These are phyloP conservation scores for Pulveroboletus sp. DNA, from an alignment of 768 basidiomycete genomes.

Conservation along the genomic window DNA sequence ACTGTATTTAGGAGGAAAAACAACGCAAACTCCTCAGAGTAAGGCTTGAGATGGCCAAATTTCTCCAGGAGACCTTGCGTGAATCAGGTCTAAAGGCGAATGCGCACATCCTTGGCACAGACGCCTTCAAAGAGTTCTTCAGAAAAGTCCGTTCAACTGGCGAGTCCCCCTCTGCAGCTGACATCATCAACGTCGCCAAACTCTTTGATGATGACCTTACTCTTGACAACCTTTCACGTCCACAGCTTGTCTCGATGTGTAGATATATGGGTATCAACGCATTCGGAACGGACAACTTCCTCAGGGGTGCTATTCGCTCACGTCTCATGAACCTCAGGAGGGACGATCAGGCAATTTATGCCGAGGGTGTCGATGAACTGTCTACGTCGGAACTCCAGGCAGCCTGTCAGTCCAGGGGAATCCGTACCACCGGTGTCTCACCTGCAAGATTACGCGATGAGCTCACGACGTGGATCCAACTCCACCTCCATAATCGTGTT, in stretches of 20 bases:
- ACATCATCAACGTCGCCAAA: conserved; percentile 93
- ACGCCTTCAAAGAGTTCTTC: conserved; percentile 99
- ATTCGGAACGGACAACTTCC: conserved; percentile 98
- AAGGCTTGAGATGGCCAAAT: conserved; percentile 98
- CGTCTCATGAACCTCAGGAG: conserved; percentile 79
- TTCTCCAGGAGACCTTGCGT: conserved; percentile 94
- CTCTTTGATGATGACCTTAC: conserved; percentile 98
- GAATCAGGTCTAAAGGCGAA: conserved; percentile 93
- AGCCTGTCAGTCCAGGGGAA: conserved; percentile 92
- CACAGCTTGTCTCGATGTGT: conserved; percentile 97
- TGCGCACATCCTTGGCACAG: conserved; percentile 88
- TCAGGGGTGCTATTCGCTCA: conserved; percentile 86
- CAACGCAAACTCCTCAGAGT: conserved; percentile 93
- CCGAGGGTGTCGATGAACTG: conserved; percentile 87
- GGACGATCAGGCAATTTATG: conserved; percentile 90
- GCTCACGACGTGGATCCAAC: conserved; percentile 85
- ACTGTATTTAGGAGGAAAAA: conserved; percentile 78
- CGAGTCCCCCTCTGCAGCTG: conserved; percentile 83
- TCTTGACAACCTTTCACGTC: conserved; percentile 94
- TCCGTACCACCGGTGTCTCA: conserved; percentile 83
- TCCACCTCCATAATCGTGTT: conserved; percentile 88
- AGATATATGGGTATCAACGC: conserved; percentile 98
- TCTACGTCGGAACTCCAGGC: conserved; percentile 90
- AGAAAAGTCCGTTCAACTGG: conserved; percentile 96
- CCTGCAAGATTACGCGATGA: conserved; percentile 89